These are phyloP conservation scores for Staphylotrichum longicolle DNA, from an alignment of 495 filamentous ascomycete genomes.

Conservation along the genomic window DNA sequence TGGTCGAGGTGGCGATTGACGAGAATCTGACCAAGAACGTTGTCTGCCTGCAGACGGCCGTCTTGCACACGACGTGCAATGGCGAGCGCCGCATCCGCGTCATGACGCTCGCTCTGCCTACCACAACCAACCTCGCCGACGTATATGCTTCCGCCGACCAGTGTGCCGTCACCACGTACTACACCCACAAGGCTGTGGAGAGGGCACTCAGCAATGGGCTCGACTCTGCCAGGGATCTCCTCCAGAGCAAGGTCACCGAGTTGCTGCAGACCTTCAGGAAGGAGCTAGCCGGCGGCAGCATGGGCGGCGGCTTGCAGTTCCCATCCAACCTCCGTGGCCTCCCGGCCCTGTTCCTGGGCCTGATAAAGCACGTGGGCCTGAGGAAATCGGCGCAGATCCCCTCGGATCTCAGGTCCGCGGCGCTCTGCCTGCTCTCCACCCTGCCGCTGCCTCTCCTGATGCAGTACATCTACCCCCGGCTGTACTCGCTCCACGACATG, in stretches of 20 bases:
- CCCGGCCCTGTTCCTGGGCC: conserved; percentile 83
- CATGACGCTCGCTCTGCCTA: conserved; percentile 88
- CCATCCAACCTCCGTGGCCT: conserved; percentile 85
- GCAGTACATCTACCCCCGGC: conserved; percentile 92
- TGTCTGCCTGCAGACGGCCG: conserved; percentile 93
- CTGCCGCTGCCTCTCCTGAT: conserved; percentile 87
- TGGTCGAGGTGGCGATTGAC: conserved; percentile 98
- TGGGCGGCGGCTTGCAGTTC: conserved; percentile 92
- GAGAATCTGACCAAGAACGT: conserved; percentile 91
- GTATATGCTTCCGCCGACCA: conserved; percentile 95
- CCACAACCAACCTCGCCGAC: conserved; percentile 84
- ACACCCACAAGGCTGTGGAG: conserved; percentile 97
- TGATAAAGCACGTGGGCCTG: conserved; percentile 95
- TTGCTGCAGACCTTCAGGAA: conserved; percentile 93
- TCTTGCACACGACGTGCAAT: conserved; percentile 97
- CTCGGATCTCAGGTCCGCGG: conserved; percentile 89
- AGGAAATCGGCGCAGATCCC: conserved; percentile 95
- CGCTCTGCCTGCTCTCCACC: conserved; percentile 88
- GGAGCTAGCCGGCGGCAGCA: conserved; percentile 92
- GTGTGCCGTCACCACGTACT: conserved; percentile 87
- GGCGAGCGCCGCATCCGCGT: conserved; percentile 93
- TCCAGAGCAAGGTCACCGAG: conserved; percentile 90
- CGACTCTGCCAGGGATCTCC: conserved; percentile 83
- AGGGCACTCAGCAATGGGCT: conserved; percentile 78
- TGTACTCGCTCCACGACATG: conserved; percentile 98